Evolutionary conservation across 495 filamentous ascomycete species (phyloP).

Genomic region (Aspergillus kassunensis): DNA sequence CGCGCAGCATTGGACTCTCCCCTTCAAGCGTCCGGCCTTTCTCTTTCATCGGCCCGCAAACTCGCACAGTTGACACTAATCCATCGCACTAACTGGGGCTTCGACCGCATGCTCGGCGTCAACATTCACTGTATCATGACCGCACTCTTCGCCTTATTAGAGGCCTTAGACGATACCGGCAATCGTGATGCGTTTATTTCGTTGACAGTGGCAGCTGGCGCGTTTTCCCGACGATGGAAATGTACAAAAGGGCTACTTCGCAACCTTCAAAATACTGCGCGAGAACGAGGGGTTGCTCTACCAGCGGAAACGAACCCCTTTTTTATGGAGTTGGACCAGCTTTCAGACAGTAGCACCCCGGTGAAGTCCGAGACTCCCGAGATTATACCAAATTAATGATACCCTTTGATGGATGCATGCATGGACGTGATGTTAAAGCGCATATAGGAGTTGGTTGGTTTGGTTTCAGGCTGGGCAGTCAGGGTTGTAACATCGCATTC

Average conservation of each 20-base stretch:
- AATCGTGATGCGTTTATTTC: slow-evolving; percentile 29
- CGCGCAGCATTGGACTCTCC: background rate
- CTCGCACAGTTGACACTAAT: slow-evolving; percentile 21
- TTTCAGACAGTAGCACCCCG: background rate
- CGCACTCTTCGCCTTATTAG: slow-evolving; percentile 28
- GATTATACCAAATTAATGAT: background rate
- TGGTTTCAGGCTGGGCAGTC: background rate
- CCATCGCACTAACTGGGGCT: slow-evolving; percentile 24
- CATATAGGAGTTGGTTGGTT: slow-evolving; percentile 5
- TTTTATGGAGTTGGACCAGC: slow-evolving; percentile 14
- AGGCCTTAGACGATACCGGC: slow-evolving; percentile 19
- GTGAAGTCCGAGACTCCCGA: slow-evolving; percentile 7
- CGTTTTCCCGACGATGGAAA: slow-evolving; percentile 28
- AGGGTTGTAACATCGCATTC: background rate
- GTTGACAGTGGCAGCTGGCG: slow-evolving; percentile 20
- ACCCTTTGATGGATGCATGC: background rate
- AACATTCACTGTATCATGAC: slow-evolving; percentile 30
- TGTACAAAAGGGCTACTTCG: slow-evolving; percentile 25
- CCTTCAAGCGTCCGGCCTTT: slow-evolving; percentile 6
- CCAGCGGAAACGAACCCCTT: slow-evolving; percentile 26
- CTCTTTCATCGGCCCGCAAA: slow-evolving; percentile 17
- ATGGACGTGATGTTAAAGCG: background rate
- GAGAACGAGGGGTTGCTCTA: slow-evolving; percentile 20
- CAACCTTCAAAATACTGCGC: slow-evolving; percentile 23
- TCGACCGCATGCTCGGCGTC: slow-evolving; percentile 23